Evolutionary conservation across 257 asterid species (phyloP).

Genomic region (Nicotiana tomentosiformis): DNA sequence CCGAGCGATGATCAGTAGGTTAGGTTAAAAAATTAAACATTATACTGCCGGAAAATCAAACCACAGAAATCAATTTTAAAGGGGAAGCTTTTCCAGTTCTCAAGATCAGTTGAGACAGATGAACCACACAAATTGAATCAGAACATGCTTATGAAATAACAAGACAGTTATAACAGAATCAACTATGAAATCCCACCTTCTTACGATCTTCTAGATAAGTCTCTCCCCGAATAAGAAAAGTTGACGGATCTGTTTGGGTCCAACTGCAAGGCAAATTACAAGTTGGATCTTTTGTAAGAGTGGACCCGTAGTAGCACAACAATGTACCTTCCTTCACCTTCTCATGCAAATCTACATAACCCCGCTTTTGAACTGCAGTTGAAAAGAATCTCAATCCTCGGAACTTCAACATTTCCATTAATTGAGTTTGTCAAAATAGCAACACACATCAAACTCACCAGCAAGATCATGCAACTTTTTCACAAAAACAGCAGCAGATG

Average conservation of each 20-base stretch:
- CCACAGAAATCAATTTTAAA: neutral
- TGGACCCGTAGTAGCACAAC: conserved; percentile 74
- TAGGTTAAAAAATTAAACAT: neutral
- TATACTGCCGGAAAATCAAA: neutral
- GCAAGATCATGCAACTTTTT: conserved; percentile 92
- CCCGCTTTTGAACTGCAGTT: conserved; percentile 83
- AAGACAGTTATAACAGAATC: neutral
- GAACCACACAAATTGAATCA: neutral
- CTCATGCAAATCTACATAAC: conserved; percentile 86
- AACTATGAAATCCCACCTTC: conserved; percentile 45
- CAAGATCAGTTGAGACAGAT: neutral
- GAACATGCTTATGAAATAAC: neutral
- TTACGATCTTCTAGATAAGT: conserved; percentile 83
- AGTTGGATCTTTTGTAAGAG: conserved; percentile 82
- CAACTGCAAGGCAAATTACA: conserved; percentile 84
- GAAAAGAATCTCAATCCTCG: conserved; percentile 20
- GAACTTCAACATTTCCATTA: conserved; percentile 10
- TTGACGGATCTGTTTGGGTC: conserved; percentile 76
- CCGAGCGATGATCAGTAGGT: neutral
- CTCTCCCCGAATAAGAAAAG: conserved; percentile 86
- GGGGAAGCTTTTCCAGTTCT: neutral
- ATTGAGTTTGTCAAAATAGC: neutral
- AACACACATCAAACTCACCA: conserved; percentile 36
- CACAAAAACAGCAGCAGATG: conserved; percentile 90
- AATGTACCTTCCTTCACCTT: conserved; percentile 63